Percentiles rank a stretch among this genome's conserved stretches.
phyloP scores from a whole-genome alignment of 495 filamentous ascomycete genomes.

The Xylaria palmicola region DNA sequence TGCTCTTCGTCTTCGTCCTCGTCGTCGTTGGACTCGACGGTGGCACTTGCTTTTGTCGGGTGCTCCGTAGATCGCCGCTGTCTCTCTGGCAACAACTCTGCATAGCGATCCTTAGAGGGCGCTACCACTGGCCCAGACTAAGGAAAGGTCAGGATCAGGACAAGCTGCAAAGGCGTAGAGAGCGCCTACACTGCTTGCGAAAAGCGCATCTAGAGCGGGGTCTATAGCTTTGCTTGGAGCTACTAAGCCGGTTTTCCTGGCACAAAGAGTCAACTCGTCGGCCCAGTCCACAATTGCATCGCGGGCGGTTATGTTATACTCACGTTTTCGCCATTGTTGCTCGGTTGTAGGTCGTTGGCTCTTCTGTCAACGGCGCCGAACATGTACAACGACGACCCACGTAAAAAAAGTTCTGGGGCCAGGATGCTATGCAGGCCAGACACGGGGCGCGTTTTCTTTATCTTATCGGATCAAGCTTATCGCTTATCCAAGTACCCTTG shows the following conservation, averaged over 20 bases:
- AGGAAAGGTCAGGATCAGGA: conserved; percentile 20
- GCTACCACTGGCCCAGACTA: conserved; percentile 69
- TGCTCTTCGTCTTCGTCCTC: conserved; percentile 35
- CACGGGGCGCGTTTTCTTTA: not conserved
- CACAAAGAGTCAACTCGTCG: not conserved
- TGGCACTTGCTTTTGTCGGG: conserved; percentile 36
- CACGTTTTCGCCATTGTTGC: conserved; percentile 32
- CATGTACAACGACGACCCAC: not conserved
- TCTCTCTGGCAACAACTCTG: conserved; percentile 35
- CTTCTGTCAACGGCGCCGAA: not conserved
- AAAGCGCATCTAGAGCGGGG: conserved; percentile 73
- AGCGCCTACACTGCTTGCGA: conserved; percentile 72
- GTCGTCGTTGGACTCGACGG: conserved; percentile 17
- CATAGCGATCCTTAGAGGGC: conserved; percentile 52
- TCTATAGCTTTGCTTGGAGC: conserved; percentile 60
- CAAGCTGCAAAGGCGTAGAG: not conserved
- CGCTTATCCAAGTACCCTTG: no score
- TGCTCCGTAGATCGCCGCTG: conserved; percentile 23
- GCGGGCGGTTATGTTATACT: conserved; percentile 6
- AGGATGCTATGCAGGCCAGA: not conserved
- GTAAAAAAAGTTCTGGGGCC: conserved; percentile 5
- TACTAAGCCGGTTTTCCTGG: conserved; percentile 33
- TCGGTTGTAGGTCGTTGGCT: not conserved
- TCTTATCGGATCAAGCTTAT: conserved; percentile 3
- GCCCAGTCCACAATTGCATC: not conserved